Evolutionary conservation across 306 rosid species (phyloP).

Genomic region (Cucumis melo): DNA sequence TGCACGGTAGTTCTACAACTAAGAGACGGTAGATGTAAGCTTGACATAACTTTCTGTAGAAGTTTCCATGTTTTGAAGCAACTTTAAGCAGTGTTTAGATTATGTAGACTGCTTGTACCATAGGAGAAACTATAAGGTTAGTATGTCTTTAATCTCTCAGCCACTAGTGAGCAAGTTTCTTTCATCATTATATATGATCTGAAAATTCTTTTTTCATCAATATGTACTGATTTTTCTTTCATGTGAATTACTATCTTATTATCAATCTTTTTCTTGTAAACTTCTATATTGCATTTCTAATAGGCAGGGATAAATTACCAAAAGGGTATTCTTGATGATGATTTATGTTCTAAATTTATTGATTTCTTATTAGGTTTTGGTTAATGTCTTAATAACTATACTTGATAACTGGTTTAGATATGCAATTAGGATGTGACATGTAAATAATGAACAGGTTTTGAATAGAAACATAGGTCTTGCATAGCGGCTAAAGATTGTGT

Average conservation of each 20-base stretch:
- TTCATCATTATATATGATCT: background rate
- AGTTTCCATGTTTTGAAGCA: background rate
- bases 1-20: conserved; percentile 38
- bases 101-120: background rate
- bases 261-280: background rate
- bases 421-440: background rate
- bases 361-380: background rate
- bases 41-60: background rate
- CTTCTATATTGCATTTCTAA: background rate
- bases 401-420: background rate
- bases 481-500: background rate
- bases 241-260: conserved; percentile 2
- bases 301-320: background rate
- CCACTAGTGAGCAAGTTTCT: background rate
- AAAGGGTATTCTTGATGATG: background rate
- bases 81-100: background rate
- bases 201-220: conserved; percentile 5
- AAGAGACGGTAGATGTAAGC: conserved; percentile 14
- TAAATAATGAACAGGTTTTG: background rate
- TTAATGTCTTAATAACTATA: background rate
- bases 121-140: background rate
- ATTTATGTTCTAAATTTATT: background rate
- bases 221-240: background rate
- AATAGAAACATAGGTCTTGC: background rate
- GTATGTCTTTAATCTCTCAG: background rate